Percentiles rank a stretch among this genome's conserved stretches.
Conservation (phyloP, 2,329 filamentous ascomycete species). For the Xylariales sp. region DNA sequence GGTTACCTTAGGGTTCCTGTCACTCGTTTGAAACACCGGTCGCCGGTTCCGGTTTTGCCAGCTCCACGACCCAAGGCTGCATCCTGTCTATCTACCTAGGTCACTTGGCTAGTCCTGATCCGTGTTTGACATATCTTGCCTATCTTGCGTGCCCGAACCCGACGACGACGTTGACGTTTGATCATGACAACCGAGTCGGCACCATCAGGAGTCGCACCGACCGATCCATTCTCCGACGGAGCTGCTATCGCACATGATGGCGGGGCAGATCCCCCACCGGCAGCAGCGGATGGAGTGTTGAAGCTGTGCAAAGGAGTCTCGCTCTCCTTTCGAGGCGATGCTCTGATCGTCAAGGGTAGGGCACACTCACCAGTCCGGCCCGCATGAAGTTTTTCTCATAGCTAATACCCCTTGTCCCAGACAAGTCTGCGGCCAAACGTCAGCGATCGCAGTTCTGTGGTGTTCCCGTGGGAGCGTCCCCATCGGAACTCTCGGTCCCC, state of each 20-base stretch:
- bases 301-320: neutral
- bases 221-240: too few species aligned
- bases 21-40: too few species aligned
- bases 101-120: too few species aligned
- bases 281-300: neutral
- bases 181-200: neutral
- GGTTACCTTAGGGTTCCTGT: too few species aligned
- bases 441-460: slow-evolving; percentile 22
- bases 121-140: too few species aligned
- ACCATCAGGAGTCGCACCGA: neutral
- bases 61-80: too few species aligned
- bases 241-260: too few species aligned
- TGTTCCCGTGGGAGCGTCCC: slow-evolving; percentile 15
- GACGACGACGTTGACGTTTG: too few species aligned
- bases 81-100: too few species aligned
- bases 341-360: slow-evolving; percentile 5
- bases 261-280: neutral
- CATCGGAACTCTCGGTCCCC: slow-evolving; percentile 46
- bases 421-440: slow-evolving; percentile 17
- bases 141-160: too few species aligned
- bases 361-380: neutral
- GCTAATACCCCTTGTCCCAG: slow-evolving; percentile 12
- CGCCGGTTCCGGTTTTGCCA: too few species aligned
- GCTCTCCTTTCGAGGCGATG: neutral
- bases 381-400: neutral